phyloP scores from a whole-genome alignment of 768 basidiomycete genomes.

The Symmetrospora coprosmae region DNA sequence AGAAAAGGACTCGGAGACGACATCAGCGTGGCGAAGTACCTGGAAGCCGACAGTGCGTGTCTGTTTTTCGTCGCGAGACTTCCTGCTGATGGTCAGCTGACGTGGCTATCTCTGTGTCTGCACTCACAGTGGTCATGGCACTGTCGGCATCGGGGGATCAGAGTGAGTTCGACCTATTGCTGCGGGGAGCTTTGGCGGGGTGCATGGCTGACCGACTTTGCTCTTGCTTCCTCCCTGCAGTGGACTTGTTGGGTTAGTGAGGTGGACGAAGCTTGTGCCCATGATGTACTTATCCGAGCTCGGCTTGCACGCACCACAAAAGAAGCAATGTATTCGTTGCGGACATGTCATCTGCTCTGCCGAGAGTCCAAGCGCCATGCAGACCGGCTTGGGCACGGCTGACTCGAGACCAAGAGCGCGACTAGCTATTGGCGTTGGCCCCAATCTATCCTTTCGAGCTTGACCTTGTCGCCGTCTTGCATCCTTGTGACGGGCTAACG shows the following conservation, averaged over 20 bases:
- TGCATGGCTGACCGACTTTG: not conserved
- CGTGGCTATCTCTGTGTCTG: too few species aligned
- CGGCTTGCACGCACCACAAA: not conserved
- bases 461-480: too few species aligned
- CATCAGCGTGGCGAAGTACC: slow-evolving; percentile 22
- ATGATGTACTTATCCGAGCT: too few species aligned
- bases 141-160: slow-evolving; percentile 2
- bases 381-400: too few species aligned
- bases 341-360: too few species aligned
- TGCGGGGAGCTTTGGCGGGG: not conserved
- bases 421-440: too few species aligned
- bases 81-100: not conserved
- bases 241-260: slow-evolving; percentile 19
- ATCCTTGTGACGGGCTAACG: too few species aligned
- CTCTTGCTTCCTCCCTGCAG: not conserved
- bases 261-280: not conserved
- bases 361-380: too few species aligned
- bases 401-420: too few species aligned
- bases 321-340: not conserved
- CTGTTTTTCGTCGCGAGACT: not conserved
- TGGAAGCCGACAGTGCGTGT: slow-evolving; percentile 6
- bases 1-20: slow-evolving; percentile 54
- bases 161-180: slow-evolving; percentile 12
- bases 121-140: slow-evolving; percentile 19
- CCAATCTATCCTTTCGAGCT: too few species aligned